Base-by-base conservation (phyloP, 495 filamentous ascomycete genomes). In the Cetradonia linearis region DNA sequence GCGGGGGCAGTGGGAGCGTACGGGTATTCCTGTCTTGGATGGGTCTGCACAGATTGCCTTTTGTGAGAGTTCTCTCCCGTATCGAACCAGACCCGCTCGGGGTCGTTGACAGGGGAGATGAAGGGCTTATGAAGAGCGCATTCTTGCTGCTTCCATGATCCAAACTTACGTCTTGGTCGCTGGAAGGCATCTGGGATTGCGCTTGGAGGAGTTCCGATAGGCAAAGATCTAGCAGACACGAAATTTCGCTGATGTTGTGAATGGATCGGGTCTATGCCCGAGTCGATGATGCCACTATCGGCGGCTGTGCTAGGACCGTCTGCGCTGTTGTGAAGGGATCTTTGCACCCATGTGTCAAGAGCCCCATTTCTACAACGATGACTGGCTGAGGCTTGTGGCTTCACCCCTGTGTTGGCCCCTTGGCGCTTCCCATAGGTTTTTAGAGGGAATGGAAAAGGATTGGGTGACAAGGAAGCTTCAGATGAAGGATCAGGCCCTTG, bases 41-140 rank as follows among this genome's bases (percentile, higher is more conserved):
- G 10, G 14, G 14, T 14, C 59, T 37, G 46, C 4, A 58, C 31
- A 36, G 54, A 3, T 42, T 44, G 55, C 36, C 31, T 59, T 20
- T 18, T 31, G 7, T 23, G 30, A 23, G 36, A 28, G 4, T 59
- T 23, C 9, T 28, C n/a, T 11, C 44, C 53, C 18, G 25, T 60
- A n/a, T 72, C 64, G 59, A 72, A 73, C 70, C 70, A 72, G 10
- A 70, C 66, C 16, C 48, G 38, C 5, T 33, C 30, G 10, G 55
- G 55, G 10, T 70, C 65, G 27, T 62, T 55, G 14, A 72, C 53
- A 8, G 75, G 73, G 11, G 72, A 61, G 5, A 71, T 62, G 60
- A 76, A 74, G 18, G 70, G 69, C 54, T 68, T 70, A 40, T 74
- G 68, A 1, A 67, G 27, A 23, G 58, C 59, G n/a, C n/a, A 52